A percentile compares a stretch with the other conserved stretches of the same genome.
These are phyloP conservation scores for Beta corolliflora DNA, from an alignment of 179 eudicot species.

Conservation along the genomic window DNA sequence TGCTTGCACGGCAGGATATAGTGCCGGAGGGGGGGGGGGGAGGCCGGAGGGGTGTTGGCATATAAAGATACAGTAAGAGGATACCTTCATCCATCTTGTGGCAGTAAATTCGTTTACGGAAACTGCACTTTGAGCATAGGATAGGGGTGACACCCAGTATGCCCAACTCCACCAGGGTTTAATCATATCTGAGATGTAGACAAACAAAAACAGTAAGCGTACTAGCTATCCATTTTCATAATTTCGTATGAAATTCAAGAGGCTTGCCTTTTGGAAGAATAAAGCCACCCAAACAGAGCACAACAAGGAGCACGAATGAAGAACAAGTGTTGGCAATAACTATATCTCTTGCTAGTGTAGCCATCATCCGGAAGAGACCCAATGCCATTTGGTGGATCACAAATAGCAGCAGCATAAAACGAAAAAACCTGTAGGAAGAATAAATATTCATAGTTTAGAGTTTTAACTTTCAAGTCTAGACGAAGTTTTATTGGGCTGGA, in stretches of 20 bases:
- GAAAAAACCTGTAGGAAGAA: slow-evolving; percentile 63
- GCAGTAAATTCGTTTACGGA: slow-evolving; percentile 48
- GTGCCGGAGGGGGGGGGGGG: neutral
- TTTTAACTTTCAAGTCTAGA: neutral
- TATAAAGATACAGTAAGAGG: slow-evolving; percentile 1
- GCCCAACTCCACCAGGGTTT: slow-evolving; percentile 49
- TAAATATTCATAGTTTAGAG: neutral
- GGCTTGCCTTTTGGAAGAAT: slow-evolving; percentile 67
- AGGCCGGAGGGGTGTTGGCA: neutral
- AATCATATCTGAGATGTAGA: slow-evolving; percentile 30
- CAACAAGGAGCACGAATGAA: slow-evolving; percentile 58
- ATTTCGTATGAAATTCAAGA: neutral
- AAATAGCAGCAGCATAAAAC: slow-evolving; percentile 70
- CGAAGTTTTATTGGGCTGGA: slow-evolving; percentile 8
- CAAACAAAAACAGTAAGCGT: slow-evolving; percentile 1
- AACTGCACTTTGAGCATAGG: slow-evolving; percentile 46
- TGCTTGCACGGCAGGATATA: neutral
- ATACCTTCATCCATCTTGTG: slow-evolving; percentile 43
- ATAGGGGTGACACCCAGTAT: slow-evolving; percentile 47
- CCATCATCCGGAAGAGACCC: slow-evolving; percentile 85
- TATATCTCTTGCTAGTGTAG: slow-evolving; percentile 76
- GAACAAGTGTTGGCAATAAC: slow-evolving; percentile 73
- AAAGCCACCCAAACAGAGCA: slow-evolving; percentile 80
- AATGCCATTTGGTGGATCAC: slow-evolving; percentile 85
- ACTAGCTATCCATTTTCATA: neutral